Conservation (phyloP, 306 rosid species). For the Spatholobus suberectus region DNA sequence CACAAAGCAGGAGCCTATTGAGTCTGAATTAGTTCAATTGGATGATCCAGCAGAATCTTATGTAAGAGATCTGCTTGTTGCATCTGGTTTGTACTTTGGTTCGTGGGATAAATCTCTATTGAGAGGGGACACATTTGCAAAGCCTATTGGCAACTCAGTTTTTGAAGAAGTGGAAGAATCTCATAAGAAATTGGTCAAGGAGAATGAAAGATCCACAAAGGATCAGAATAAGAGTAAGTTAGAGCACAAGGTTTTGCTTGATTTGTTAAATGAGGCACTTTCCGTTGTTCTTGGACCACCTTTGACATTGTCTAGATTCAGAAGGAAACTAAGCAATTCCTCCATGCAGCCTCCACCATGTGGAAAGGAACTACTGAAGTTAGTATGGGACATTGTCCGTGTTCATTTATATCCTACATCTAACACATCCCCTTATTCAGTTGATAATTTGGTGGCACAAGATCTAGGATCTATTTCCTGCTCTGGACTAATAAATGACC, state of each 20-base stretch:
- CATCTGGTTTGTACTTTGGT: conserved; percentile 77
- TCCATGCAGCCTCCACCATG: conserved; percentile 47
- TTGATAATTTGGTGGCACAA: conserved; percentile 59
- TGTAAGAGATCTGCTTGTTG: conserved; percentile 72
- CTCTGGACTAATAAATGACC: conserved; percentile 54
- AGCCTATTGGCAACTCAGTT: conserved; percentile 63
- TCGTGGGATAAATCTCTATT: conserved; percentile 53
- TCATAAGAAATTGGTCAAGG: conserved; percentile 47
- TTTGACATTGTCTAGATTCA: conserved; percentile 46
- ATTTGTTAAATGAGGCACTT: conserved; percentile 74
- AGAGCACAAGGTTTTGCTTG: conserved; percentile 66
- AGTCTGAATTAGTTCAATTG: conserved; percentile 51
- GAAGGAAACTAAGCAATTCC: conserved; percentile 51
- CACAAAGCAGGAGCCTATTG: conserved; percentile 44
- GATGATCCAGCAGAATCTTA: conserved; percentile 71
- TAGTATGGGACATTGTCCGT: conserved; percentile 60
- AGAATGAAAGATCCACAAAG: conserved; percentile 44
- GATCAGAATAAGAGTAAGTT: conserved; percentile 44
- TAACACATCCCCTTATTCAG: conserved; percentile 44
- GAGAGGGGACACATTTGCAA: conserved; percentile 54
- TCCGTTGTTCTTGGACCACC: conserved; percentile 63
- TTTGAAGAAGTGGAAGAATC: conserved; percentile 85
- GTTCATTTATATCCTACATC: conserved; percentile 47
- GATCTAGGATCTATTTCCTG: conserved; percentile 59
- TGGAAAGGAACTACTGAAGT: conserved; percentile 65